Percentiles rank a stretch among this genome's conserved stretches.
Evolutionary conservation across 805 yeast species (phyloP).

Genomic region (Yamadazyma laniorum): DNA sequence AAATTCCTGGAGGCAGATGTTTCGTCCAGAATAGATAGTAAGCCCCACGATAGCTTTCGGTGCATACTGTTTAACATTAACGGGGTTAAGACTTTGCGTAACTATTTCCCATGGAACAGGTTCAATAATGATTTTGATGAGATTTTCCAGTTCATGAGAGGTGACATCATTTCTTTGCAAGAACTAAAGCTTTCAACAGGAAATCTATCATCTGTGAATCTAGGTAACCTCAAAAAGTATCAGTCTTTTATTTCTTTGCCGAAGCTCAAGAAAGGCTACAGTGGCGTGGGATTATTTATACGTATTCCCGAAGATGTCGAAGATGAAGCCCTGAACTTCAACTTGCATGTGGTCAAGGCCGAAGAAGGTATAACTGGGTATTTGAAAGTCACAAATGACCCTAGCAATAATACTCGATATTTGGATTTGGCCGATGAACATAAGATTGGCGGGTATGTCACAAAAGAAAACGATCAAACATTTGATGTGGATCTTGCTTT

Average conservation of each 20-base stretch:
- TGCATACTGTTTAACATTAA: slow-evolving; percentile 78
- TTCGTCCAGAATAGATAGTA: slow-evolving; percentile 7
- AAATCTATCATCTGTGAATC: slow-evolving; percentile 33
- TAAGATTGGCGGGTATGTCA: slow-evolving; percentile 74
- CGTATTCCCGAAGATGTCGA: slow-evolving; percentile 50
- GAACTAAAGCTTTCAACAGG: slow-evolving; percentile 63
- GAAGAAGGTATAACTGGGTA: slow-evolving; percentile 92
- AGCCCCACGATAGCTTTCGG: slow-evolving; percentile 29
- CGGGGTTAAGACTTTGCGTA: slow-evolving; percentile 75
- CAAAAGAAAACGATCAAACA: slow-evolving; percentile 12
- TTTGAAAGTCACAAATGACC: slow-evolving; percentile 20
- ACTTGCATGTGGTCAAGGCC: slow-evolving; percentile 61
- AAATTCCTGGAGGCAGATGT: too few species aligned
- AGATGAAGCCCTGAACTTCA: slow-evolving; percentile 25
- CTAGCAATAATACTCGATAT: slow-evolving; percentile 14
- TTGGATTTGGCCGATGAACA: slow-evolving; percentile 16
- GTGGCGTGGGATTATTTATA: slow-evolving; percentile 87
- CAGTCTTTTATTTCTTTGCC: slow-evolving; percentile 72
- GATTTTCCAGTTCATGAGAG: slow-evolving; percentile 54
- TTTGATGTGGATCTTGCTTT: slow-evolving; percentile 35
- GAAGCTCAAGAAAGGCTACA: slow-evolving; percentile 68
- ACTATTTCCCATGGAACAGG: slow-evolving; percentile 79
- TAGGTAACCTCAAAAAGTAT: slow-evolving; percentile 56
- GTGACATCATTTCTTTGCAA: slow-evolving; percentile 83
- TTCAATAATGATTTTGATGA: slow-evolving; percentile 36